These are phyloP conservation scores for Podochytrium sp. DNA, from an alignment of 192 early-diverging fungal genomes.

Conservation along the genomic window DNA sequence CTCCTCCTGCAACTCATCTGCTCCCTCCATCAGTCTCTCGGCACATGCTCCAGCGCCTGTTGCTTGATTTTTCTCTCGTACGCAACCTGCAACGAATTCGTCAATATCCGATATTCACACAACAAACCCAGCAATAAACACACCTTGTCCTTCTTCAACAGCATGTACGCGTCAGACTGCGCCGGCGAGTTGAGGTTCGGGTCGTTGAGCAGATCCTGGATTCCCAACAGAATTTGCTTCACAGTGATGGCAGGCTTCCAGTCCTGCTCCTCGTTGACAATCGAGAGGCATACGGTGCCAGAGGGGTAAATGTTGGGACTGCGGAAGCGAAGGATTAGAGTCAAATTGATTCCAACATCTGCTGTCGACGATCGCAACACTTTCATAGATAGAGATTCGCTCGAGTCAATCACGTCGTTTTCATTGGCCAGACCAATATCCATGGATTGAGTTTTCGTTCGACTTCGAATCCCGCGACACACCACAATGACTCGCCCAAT, in stretches of 20 bases:
- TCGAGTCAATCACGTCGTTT: no score
- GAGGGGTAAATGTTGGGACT: constrained; percentile 93
- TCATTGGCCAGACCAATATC: no score
- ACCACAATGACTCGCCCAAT: no score
- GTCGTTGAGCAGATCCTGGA: constrained; percentile 85
- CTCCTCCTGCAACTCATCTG: no score
- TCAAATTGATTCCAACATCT: no score
- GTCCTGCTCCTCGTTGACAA: constrained; percentile 91
- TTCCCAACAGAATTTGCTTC: constrained; percentile 94
- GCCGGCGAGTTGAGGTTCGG: constrained; percentile 91
- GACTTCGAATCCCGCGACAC: no score
- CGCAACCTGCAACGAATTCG: constrained; percentile 2
- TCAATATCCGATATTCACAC: background rate
- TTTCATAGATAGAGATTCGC: no score
- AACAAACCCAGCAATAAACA: background rate
- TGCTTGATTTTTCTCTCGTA: constrained; percentile 27
- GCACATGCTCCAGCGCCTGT: constrained; percentile 18
- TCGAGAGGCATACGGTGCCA: constrained; percentile 95
- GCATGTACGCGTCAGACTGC: constrained; percentile 74
- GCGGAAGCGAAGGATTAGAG: background rate
- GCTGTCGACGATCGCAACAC: no score
- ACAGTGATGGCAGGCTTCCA: constrained; percentile 80
- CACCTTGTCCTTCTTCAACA: constrained; percentile 63
- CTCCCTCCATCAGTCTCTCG: constrained; percentile 15
- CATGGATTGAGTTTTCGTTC: no score